Evolutionary conservation across 805 yeast genomes (phyloP), one percentile per base, ranked within the genome.

Genomic region (Candida tallmaniae): DNA sequence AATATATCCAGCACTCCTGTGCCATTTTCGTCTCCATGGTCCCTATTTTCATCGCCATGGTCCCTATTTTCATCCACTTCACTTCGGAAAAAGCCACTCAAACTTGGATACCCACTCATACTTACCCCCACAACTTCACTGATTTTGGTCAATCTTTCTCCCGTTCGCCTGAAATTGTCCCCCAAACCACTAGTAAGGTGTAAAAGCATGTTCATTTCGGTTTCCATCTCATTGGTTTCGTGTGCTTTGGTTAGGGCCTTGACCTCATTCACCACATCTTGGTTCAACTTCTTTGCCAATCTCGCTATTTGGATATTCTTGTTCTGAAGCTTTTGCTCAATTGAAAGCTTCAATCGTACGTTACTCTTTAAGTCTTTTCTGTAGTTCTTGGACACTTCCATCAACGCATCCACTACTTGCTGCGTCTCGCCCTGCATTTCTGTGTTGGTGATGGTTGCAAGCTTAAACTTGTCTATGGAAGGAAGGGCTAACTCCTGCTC

Each of bases 321-420:
- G 39, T 52, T 54, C 45, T 66, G 73, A 27, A 67, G 54, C 38
- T 52, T 53, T 46, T 65, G 70, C 42, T 67, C 72, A 10, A 57
- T 46, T 7, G 60, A 45, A 29, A 67, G 42, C 27, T 59, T 57
- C 18, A 41, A 41, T 35, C 60, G 51, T 27, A 65, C 55, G 31
- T 63, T 68, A 23, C 40, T 42, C 38, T 58, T 47, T 33, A 67
- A 50, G 36, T 67, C 73, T 18, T 47, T 41, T 38, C 64, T 65
- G 39, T 64, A 67, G 30, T 56, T 55, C 14, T 45, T 18, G 5
- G 60, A 44, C 5, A 58, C 63, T 14, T 42, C 40, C 18, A 57
- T 31, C 12, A 65, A 39, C 13, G 61, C 39, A 10, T 46, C 48
- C 2, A 53, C 45, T n/a, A 60, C 62, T 18, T 52, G 56, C 8